Evolutionary conservation across 1,284 basidiomycete species (phyloP).

Genomic region (Stereum hirsutum): DNA sequence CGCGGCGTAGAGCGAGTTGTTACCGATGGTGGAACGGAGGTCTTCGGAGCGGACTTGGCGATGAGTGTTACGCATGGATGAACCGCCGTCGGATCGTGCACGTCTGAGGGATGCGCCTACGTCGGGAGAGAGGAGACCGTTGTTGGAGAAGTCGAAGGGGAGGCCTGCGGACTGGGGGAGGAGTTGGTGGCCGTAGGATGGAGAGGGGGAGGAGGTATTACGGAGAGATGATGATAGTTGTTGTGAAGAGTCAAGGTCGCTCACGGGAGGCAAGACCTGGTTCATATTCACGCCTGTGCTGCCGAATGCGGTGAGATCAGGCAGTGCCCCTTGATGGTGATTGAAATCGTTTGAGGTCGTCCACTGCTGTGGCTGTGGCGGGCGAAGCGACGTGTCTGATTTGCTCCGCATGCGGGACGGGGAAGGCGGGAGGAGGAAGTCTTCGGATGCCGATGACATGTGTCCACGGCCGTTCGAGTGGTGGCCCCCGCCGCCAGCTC

Average conservation of each 20-base stretch:
- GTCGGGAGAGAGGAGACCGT: conserved; percentile 40
- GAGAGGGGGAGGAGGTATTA: conserved; percentile 16
- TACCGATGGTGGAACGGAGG: conserved; percentile 15
- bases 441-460: no score
- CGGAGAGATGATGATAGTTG: no score
- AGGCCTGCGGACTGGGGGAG: conserved; percentile 20
- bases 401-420: conserved; percentile 43
- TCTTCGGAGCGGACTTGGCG: conserved; percentile 39
- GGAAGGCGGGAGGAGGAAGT: conserved; percentile 22
- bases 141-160: conserved; percentile 16
- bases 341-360: no score
- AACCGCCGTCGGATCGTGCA: conserved; percentile 41
- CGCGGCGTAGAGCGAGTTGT: background rate
- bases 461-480: no score
- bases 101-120: conserved; percentile 19
- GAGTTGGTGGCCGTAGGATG: conserved; percentile 20
- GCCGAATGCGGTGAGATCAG: conserved; percentile 9
- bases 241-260: conserved; percentile 15
- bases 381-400: conserved; percentile 50
- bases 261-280: conserved; percentile 32
- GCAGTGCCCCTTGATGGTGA: conserved; percentile 19
- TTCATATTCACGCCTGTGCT: conserved; percentile 25
- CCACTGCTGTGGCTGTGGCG: conserved; percentile 40
- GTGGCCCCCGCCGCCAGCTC: background rate
- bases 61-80: conserved; percentile 18